Evolutionary conservation across 2,329 filamentous ascomycete species (phyloP), one percentile per base, ranked within the genome.

Genomic region (Colletotrichum neosansevieriae): DNA sequence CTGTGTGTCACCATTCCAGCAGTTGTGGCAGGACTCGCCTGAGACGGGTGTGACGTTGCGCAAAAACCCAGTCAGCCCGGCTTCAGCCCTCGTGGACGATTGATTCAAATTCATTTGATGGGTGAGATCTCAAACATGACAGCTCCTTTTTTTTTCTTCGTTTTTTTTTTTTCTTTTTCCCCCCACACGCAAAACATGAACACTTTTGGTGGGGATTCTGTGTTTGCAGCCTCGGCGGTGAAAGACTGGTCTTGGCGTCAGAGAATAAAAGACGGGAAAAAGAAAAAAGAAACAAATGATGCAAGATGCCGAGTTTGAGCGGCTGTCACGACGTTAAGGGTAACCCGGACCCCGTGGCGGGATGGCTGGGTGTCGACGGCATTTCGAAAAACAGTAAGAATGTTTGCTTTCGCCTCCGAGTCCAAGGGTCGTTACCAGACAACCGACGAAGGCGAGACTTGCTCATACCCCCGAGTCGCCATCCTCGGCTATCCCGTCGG

Each of bases 61-160:
- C 36, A 38, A 38, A 38, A 13, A 4, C 36, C 13, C 36, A 38
- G 36, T 15, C 36, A 38, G 36, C 13, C 36, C 36, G 13, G 36
- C 13, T 11, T 13, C 36, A 38, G 36, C 36, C 36, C 36, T 38
- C 11, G 11, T 38, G 36, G 36, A 11, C 3, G 36, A 15, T 15
- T 2, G 36, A 38, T 15, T 12, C 7, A 15, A 38, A 11, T 9
- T 51, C 24, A 12, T 36, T 6, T n/a, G 32, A 54, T 10, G n/a
- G n/a, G 51, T 32, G 51, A 40, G 51, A 54, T 54, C 51, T 40
- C 51, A 54, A 40, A 54, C 51, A 54, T 54, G 51, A 54, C 51
- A 54, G 51, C 24, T 38, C 32, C 24, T 54, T 29, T 38, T 11
- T 38, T 36, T 12, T 36, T 36, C 4, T n/a, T n/a, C n/a, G n/a